These are phyloP conservation scores for Umbelopsis sp. DNA, from an alignment of 192 early-diverging fungal species.

Conservation along the genomic window DNA sequence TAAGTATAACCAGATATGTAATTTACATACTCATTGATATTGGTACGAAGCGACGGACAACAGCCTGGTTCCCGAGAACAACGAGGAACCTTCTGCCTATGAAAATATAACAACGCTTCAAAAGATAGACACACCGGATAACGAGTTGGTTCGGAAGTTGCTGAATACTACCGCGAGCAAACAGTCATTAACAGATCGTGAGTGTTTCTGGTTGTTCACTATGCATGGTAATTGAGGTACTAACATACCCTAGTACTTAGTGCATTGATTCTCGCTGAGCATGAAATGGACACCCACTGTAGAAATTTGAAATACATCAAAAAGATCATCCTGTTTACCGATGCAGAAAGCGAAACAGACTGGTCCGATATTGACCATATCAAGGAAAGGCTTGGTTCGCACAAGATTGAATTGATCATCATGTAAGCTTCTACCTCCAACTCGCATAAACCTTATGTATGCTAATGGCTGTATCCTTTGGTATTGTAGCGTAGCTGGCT, in stretches of 20 bases:
- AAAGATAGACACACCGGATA: neutral
- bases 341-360: conserved; percentile 55
- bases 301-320: conserved; percentile 66
- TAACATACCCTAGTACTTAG: conserved; percentile 55
- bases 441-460: neutral
- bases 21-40: neutral
- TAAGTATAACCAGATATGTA: neutral
- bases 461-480: neutral
- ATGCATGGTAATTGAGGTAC: neutral
- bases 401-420: conserved; percentile 44
- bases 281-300: conserved; percentile 57
- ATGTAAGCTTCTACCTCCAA: conserved; percentile 45
- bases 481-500: neutral
- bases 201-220: neutral
- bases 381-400: conserved; percentile 21
- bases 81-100: neutral
- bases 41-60: conserved; percentile 53
- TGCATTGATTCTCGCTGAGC: conserved; percentile 59
- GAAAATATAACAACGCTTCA: neutral
- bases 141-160: neutral
- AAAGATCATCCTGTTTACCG: conserved; percentile 66
- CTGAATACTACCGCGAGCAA: neutral
- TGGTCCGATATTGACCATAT: conserved; percentile 42
- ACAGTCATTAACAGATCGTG: neutral
- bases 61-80: conserved; percentile 42